Base-by-base conservation (phyloP, 2,329 filamentous ascomycete genomes). In the Fusarium haematococcum region DNA sequence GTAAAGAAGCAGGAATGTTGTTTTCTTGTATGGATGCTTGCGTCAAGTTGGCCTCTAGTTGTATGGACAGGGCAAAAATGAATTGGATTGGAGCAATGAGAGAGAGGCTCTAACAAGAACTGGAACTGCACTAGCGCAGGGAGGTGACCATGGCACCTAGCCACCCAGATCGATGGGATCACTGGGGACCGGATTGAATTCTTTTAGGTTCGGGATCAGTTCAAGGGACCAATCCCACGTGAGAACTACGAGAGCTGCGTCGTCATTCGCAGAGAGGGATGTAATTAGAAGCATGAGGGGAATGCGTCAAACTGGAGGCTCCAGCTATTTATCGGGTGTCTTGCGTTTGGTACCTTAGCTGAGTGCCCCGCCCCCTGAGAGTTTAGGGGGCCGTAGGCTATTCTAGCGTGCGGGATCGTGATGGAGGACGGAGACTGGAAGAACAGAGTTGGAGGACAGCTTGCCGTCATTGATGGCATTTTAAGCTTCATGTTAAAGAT, bases 231-330 rank as follows among this genome's bases (percentile, higher is more conserved):
- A 73, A 61, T 68, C 59, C 48, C 71, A 68, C 45, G 70, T 52
- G 70, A 71, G 67, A 57, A 63, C 70, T 67, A 43, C 63, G 56
- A 67, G 70, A 43, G 45, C 25, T 45, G 54, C 58, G 70, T 71
- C 57, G 33, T 57, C 50, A 74, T 68, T 74, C 35, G 70, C 43
- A 68, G 63, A 61, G 30, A 10, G 30, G 30, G 30, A 9, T 32
- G 30, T 32, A 10, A 32, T 32, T 32, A 73, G 37, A 37, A 72
- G 48, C 69, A 41, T 48, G 32, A 23, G 54, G 41, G 43, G 43
- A 2, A 56, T 35, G 33, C 27, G 30, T 39, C 50, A 33, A 52
- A 63, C 30, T n/a, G 23, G 56, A 39, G 56, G 33, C 37, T 27
- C 48, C 25, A n/a, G 56, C 41, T 45, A 20, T 23, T 14, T 23